Conservation (phyloP, 2,329 filamentous ascomycete genomes). For the Monilinia fructigena region DNA sequence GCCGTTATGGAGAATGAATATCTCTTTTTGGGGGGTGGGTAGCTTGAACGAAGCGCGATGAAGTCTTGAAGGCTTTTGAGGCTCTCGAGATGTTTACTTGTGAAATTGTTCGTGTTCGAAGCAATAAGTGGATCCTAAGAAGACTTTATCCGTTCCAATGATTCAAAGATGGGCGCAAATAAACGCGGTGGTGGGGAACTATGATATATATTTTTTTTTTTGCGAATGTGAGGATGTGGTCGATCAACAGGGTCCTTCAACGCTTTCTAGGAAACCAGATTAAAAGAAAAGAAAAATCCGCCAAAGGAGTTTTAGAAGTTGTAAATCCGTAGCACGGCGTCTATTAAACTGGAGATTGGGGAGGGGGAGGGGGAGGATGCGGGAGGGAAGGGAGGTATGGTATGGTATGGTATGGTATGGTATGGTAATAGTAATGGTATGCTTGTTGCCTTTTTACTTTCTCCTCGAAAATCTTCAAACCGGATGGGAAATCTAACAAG, state of each 20-base stretch:
- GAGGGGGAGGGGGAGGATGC: slow-evolving; percentile 4
- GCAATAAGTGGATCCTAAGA: slow-evolving; percentile 23
- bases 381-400: slow-evolving; percentile 5
- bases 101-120: slow-evolving; percentile 24
- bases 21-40: background rate
- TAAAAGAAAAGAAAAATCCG: slow-evolving; percentile 13
- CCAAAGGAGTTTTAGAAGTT: slow-evolving; percentile 8
- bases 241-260: slow-evolving; percentile 23
- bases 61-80: slow-evolving; percentile 10
- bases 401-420: background rate
- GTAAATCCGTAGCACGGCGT: slow-evolving; percentile 20
- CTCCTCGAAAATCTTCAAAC: slow-evolving; percentile 4
- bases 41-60: slow-evolving; percentile 21
- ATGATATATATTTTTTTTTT: slow-evolving; percentile 17
- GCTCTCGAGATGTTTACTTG: slow-evolving; percentile 23
- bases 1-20: slow-evolving; percentile 18
- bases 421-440: background rate
- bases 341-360: slow-evolving; percentile 24
- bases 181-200: slow-evolving; percentile 25
- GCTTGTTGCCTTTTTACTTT: slow-evolving; percentile 19
- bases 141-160: slow-evolving; percentile 24
- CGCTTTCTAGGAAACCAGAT: slow-evolving; percentile 8
- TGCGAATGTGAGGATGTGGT: slow-evolving; percentile 12
- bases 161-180: slow-evolving; percentile 22
- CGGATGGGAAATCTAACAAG: slow-evolving; percentile 9